A percentile compares a stretch with the other conserved stretches of the same genome.
phyloP scores from a whole-genome alignment of 148 eudicot genomes.

The Rhododendron simsii region DNA sequence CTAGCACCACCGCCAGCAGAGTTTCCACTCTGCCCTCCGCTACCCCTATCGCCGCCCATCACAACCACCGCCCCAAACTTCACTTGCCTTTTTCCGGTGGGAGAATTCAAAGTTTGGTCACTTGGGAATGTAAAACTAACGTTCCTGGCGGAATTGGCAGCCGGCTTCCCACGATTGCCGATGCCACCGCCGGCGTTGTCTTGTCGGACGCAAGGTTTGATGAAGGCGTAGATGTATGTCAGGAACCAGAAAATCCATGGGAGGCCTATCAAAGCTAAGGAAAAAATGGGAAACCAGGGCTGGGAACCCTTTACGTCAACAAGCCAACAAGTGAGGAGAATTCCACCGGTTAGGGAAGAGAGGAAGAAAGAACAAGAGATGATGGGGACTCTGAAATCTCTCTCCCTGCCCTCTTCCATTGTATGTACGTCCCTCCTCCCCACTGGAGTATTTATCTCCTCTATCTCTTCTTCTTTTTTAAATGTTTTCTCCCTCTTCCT shows the following conservation, averaged over 20 bases:
- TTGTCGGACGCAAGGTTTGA: conserved; percentile 9
- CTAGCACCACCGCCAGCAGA: not conserved
- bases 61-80: conserved; percentile 8
- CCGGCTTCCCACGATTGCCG: not conserved
- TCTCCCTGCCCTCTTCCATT: conserved; percentile 19
- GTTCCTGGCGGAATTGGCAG: not conserved
- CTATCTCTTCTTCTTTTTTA: not conserved
- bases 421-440: not conserved
- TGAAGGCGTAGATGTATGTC: conserved; percentile 28
- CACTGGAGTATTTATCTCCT: not conserved
- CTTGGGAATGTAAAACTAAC: not conserved
- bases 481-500: not conserved
- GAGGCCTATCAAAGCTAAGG: conserved; percentile 19
- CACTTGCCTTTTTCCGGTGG: not conserved
- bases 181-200: not conserved
- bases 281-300: conserved; percentile 21
- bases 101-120: not conserved
- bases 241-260: conserved; percentile 38
- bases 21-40: not conserved
- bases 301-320: conserved; percentile 11
- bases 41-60: not conserved
- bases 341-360: conserved; percentile 22
- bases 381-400: conserved; percentile 26
- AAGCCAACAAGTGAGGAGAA: conserved; percentile 16
- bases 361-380: conserved; percentile 21